phyloP scores from a whole-genome alignment of 2,329 filamentous ascomycete genomes.

The Trichoderma pleuroti region DNA sequence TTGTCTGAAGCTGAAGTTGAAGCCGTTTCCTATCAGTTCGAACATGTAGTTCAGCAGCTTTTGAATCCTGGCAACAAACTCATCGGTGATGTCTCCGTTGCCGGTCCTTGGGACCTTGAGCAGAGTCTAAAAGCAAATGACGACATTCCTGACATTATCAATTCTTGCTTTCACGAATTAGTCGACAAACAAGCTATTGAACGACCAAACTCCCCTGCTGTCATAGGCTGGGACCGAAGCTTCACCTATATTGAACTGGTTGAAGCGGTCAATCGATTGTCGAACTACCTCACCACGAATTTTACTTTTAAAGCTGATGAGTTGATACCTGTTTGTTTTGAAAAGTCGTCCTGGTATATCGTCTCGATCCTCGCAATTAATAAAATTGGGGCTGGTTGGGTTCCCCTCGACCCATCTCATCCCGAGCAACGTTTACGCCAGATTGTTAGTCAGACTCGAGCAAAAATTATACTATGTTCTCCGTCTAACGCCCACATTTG shows the following conservation, averaged over 20 bases:
- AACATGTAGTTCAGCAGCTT: slow-evolving; percentile 21
- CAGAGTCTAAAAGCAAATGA: slow-evolving; percentile 7
- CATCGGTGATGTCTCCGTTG: slow-evolving; percentile 7
- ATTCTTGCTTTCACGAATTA: slow-evolving; percentile 17
- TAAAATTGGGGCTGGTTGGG: slow-evolving; percentile 22
- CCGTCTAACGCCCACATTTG: slow-evolving; percentile 23
- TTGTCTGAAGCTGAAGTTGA: slow-evolving; percentile 11
- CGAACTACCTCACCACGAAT: background rate
- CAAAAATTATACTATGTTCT: slow-evolving; percentile 10
- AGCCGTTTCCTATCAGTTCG: slow-evolving; percentile 20
- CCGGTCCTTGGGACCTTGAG: slow-evolving; percentile 9
- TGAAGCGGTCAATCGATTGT: slow-evolving; percentile 7
- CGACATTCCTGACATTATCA: background rate
- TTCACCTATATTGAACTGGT: slow-evolving; percentile 7
- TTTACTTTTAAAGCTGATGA: background rate
- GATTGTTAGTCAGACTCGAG: slow-evolving; percentile 12
- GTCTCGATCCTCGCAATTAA: slow-evolving; percentile 23
- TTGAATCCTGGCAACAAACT: background rate
- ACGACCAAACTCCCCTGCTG: slow-evolving; percentile 6
- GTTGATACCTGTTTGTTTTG: slow-evolving; percentile 28
- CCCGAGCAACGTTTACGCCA: slow-evolving; percentile 18
- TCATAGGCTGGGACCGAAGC: slow-evolving; percentile 19
- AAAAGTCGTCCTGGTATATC: slow-evolving; percentile 27
- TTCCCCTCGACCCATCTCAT: slow-evolving; percentile 22
- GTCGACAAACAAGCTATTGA: slow-evolving; percentile 6